Evolutionary conservation across 2,329 filamentous ascomycete genomes (phyloP).

Genomic region (Trichoderma brevicompactum): DNA sequence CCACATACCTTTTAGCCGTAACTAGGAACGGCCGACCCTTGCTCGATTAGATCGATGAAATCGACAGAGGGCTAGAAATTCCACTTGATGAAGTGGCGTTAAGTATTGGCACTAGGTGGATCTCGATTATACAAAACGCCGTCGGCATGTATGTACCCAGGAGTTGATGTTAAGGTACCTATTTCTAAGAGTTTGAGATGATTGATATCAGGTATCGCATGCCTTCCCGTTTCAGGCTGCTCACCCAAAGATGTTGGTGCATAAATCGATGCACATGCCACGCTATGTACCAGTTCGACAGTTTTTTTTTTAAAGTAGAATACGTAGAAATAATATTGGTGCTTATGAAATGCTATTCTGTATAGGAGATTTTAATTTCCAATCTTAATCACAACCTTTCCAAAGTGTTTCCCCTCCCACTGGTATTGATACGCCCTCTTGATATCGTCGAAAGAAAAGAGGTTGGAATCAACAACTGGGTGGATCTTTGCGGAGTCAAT

Average conservation of each 20-base stretch:
- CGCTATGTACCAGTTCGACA: too few relatives aligned
- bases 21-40: not conserved
- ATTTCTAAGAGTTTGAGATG: too few relatives aligned
- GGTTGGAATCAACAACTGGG: conserved; percentile 48
- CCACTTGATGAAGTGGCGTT: not conserved
- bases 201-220: too few relatives aligned
- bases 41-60: not conserved
- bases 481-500: conserved; percentile 50
- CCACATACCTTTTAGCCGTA: too few relatives aligned
- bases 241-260: too few relatives aligned
- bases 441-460: conserved; percentile 46
- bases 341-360: not conserved
- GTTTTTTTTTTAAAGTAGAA: too few relatives aligned
- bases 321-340: too few relatives aligned
- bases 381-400: conserved; percentile 11
- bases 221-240: too few relatives aligned
- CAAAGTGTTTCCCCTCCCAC: conserved; percentile 22
- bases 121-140: not conserved
- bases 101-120: not conserved
- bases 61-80: too few relatives aligned
- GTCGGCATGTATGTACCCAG: too few relatives aligned
- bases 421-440: conserved; percentile 40
- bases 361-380: not conserved
- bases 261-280: too few relatives aligned
- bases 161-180: too few relatives aligned